phyloP scores from a whole-genome alignment of 331 rosid genomes.

The Erythrophleum ivorense region DNA sequence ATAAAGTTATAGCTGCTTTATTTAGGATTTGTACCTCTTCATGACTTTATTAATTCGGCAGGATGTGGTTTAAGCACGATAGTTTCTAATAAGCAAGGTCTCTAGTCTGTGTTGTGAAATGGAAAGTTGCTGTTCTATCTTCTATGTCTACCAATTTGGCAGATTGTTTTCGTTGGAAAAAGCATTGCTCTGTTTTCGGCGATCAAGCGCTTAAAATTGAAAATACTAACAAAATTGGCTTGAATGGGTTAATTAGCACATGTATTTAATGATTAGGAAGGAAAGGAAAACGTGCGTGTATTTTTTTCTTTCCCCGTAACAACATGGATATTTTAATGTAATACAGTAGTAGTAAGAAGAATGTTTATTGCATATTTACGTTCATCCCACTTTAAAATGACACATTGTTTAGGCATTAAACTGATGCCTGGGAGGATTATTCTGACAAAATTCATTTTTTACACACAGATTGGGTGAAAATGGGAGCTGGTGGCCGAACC shows the following conservation, averaged over 20 bases:
- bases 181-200: background rate
- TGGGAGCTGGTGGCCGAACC: constrained; percentile 85
- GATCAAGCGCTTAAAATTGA: background rate
- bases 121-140: background rate
- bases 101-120: background rate
- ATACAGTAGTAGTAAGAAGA: background rate
- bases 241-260: background rate
- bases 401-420: background rate
- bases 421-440: background rate
- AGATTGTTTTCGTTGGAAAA: background rate
- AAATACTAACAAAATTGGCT: background rate
- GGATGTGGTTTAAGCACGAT: constrained; percentile 5
- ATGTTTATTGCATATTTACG: background rate
- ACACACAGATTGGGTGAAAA: constrained; percentile 48
- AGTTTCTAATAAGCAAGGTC: background rate
- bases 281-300: background rate
- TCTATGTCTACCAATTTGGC: background rate
- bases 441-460: constrained; percentile 23
- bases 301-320: background rate
- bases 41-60: background rate
- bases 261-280: background rate
- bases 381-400: background rate
- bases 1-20: background rate
- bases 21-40: background rate
- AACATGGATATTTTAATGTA: background rate